Evolutionary conservation across 2,329 filamentous ascomycete species (phyloP), one percentile per base, ranked within the genome.

Genomic region (Neofusicoccum parvum): DNA sequence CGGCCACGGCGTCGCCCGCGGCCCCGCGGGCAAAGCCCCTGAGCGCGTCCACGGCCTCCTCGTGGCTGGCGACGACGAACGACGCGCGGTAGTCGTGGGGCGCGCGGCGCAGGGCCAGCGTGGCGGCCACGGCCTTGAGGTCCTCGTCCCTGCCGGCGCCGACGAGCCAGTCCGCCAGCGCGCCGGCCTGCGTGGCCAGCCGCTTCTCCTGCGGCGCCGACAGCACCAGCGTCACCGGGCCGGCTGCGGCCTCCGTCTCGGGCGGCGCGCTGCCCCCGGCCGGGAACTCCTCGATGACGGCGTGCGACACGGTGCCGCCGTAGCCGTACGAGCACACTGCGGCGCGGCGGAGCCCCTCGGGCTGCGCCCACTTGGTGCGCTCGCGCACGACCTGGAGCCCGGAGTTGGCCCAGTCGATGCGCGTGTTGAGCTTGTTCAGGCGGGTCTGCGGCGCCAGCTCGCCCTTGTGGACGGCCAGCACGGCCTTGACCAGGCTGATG

Each of bases 251-350:
- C 15, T 12, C n/a, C 50, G n/a, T 6, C 9, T 46, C 23, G 23
- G 23, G 3, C 23, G 23, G 23, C 3, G 23, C 23, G 23, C 23
- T 23, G 3, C 23, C 14, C 20, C 27, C 23, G 23, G 23, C 4
- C 10, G 23, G 27, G 27, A 34, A 56, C 49, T 65, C 43, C 27
- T 83, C 80, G 32, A 83, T 56, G 36, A 83, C 77, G 0, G 75
- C 75, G 66, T 81, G 79, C 1, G 78, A 76, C 46, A 80, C 81
- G 1, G 80, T 76, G 4, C 80, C 80, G 5, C 80, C 78, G 54
- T 78, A 79, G 0, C 80, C 81, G 67, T 84, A 85, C 15, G 79
- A 78, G 65, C 82, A 83, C 0, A 85, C 75, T 43, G 80, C 80
- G 2, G 80, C 80, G 32, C 14, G 70, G 74, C 15, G 75, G 72